phyloP scores from a whole-genome alignment of 768 basidiomycete genomes.

The Tremella yokohamensis region DNA sequence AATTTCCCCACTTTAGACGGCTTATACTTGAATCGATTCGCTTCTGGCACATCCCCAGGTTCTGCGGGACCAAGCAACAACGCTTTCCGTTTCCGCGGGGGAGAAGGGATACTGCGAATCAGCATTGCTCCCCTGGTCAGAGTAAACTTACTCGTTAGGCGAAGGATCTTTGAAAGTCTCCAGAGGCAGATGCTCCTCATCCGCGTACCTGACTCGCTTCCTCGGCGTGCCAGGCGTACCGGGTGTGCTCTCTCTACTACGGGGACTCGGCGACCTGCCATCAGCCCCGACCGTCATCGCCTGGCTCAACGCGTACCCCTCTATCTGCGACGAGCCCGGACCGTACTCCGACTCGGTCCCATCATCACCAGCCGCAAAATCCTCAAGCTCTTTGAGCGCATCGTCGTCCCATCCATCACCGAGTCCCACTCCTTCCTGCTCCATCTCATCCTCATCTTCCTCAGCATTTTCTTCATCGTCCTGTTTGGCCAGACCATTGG shows the following conservation, averaged over 20 bases:
- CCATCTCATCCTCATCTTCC: neutral
- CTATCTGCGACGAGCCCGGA: neutral
- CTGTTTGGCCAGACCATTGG: neutral
- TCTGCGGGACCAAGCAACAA: slow-evolving; percentile 25
- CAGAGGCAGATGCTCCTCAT: slow-evolving; percentile 43
- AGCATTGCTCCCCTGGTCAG: neutral
- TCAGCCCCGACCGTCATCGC: neutral
- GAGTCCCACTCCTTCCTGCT: slow-evolving; percentile 2
- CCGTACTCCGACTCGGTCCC: slow-evolving; percentile 17
- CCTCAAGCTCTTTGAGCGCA: slow-evolving; percentile 82
- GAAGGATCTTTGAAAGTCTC: slow-evolving; percentile 40
- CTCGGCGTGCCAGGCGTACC: slow-evolving; percentile 34
- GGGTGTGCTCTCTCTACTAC: slow-evolving; percentile 6
- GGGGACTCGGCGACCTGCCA: neutral
- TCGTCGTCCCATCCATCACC: slow-evolving; percentile 60
- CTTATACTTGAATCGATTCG: slow-evolving; percentile 18
- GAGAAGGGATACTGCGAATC: slow-evolving; percentile 5
- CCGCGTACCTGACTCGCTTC: slow-evolving; percentile 45
- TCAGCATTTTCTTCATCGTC: slow-evolving; percentile 3
- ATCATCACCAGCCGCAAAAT: slow-evolving; percentile 61
- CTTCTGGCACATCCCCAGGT: slow-evolving; percentile 21
- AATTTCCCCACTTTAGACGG: neutral
- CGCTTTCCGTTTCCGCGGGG: slow-evolving; percentile 27
- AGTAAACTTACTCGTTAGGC: slow-evolving; percentile 11
- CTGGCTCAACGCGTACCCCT: too few relatives aligned